phyloP scores from a whole-genome alignment of 768 basidiomycete genomes.

The Lactifluus rugatus region DNA sequence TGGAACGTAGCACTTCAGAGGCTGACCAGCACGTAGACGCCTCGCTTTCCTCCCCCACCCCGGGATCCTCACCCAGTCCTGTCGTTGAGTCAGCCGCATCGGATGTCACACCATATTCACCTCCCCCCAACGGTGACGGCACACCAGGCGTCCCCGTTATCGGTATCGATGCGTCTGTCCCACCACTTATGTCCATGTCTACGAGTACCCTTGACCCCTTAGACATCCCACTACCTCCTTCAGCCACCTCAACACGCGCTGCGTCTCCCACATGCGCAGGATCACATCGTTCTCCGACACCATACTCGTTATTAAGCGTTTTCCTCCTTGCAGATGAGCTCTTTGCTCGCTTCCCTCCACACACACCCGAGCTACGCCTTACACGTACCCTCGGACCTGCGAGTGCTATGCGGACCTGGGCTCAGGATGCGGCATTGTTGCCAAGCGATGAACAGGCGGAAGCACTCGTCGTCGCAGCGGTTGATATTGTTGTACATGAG shows the following conservation, averaged over 20 bases:
- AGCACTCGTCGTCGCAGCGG: constrained; percentile 44
- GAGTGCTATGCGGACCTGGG: constrained; percentile 71
- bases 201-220: background rate
- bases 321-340: constrained; percentile 52
- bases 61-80: background rate
- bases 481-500: constrained; percentile 48
- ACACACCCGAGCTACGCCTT: constrained; percentile 43
- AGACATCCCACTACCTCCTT: constrained; percentile 14
- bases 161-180: background rate
- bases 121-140: background rate
- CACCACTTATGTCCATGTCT: background rate
- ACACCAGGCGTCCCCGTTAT: background rate
- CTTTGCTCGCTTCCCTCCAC: constrained; percentile 47
- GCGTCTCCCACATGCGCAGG: constrained; percentile 16
- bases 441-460: constrained; percentile 51
- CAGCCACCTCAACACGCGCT: background rate
- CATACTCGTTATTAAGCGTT: constrained; percentile 36
- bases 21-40: background rate
- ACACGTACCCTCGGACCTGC: constrained; percentile 66
- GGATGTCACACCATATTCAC: background rate
- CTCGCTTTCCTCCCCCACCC: background rate
- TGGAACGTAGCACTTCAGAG: background rate
- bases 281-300: constrained; percentile 15
- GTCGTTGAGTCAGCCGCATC: background rate
- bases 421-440: constrained; percentile 34